Base-by-base conservation (phyloP, 257 asterid species). In the Ajuga chamaepitys region DNA sequence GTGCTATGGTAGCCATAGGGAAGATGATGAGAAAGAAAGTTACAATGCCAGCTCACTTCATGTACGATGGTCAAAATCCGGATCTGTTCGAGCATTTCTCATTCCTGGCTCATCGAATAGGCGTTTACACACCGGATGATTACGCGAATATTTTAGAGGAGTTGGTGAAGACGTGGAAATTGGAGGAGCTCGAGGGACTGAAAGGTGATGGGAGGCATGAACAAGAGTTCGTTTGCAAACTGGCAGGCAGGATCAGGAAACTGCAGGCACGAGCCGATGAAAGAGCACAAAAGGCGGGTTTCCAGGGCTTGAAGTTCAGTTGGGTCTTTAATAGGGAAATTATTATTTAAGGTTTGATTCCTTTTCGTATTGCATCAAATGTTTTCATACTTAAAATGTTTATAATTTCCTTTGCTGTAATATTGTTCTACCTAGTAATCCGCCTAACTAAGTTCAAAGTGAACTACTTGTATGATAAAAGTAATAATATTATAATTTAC, bases 11-110 rank as follows among this genome's bases (percentile, higher is more conserved):
- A 3, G 83, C 78, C 10, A 75, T 81, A 17, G 83, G 62, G 3
- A 60, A 81, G 34, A 72, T 77, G 83, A 69, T 75, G 83, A 75
- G 71, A 9, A 77, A 69, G 74, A 78, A 60, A 12, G 67, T 81
- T 5, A 70, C 38, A 4, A 80, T 77, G 82, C 80, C 82, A 6
- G 44, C 73, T 38, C 74, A 80, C 56, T 60, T 77, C 4, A 70
- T 74, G 82, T 35, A 64, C 42, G 85, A 80, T n/a, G 78, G 80
- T 0, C 57, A 10, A 9, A 70, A 77, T 64, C 64, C 69, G 2
- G 26, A 55, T 10, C 58, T 81, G 3, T 81, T 74, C 41, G 50
- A 71, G 12, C 75, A 74, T 46, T 77, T 68, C 42, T 50, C 77
- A 0, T 8, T 34, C 7, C 20, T 81, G 62, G 35, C 64, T 1